Evolutionary conservation across 2,329 filamentous ascomycete species (phyloP), one percentile per base, ranked within the genome.

Genomic region (Diaporthe aspalathi): DNA sequence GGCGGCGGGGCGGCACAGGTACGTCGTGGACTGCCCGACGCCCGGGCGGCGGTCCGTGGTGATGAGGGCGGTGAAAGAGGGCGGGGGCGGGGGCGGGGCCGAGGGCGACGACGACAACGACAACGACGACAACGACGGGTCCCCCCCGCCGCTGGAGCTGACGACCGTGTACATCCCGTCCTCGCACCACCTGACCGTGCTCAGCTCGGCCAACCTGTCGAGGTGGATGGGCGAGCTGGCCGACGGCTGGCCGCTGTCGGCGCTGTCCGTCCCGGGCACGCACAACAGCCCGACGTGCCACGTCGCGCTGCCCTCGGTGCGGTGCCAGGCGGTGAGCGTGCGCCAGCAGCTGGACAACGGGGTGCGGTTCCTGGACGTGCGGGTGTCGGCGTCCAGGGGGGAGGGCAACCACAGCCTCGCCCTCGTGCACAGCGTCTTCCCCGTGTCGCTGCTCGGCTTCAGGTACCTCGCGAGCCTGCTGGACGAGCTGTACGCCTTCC

Each of bases 201-300:
- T 92, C 82, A 93, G 91, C 73, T 94, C 91, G 6, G 87, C 91
- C 20, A 87, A 90, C 68, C 87, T 95, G 63, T 80, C 90, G 73
- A 83, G 86, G 67, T 97, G 96, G 96, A 98, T 98, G 95, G 82
- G 86, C 70, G 87, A 91, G 73, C 86, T 98, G 52, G 85, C 87
- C 72, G 89, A 95, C 77, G 87, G 90, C 24, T 92, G 90, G 66
- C 90, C 94, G 1, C 85, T 98, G 5, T 93, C 93, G 1, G 88
- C 92, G 3, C 89, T 99, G 63, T 96, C 93, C 63, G 96, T 98
- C 74, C 96, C 96, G 0, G 96, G 96, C 74, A 98, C 96, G 0
- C 96, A 99, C 85, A 98, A 99, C 83, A 94, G 93, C 22, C 94
- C 96, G 8, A 97, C 95, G 12, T 92, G 89, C 83, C 88, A 97